Evolutionary conservation across 208 protist species (phyloP).

Genomic region (Leishmania gerbilli): DNA sequence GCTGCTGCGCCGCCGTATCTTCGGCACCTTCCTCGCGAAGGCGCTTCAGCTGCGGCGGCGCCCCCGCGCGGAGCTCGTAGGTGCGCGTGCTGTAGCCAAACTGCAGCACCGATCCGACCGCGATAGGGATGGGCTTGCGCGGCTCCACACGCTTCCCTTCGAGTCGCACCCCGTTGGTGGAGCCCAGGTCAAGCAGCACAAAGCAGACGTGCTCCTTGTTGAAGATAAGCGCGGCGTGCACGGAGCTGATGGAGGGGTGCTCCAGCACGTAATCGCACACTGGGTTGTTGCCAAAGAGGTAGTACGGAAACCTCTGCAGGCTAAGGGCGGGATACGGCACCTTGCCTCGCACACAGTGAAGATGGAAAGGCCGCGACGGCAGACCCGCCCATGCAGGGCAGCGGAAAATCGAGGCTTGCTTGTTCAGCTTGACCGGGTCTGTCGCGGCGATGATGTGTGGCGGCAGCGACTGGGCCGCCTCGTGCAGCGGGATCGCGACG

Average conservation of each 20-base stretch:
- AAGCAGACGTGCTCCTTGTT: constrained; percentile 78
- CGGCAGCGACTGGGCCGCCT: constrained; percentile 58
- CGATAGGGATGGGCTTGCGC: constrained; percentile 59
- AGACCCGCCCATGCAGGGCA: constrained; percentile 81
- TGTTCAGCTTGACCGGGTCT: constrained; percentile 76
- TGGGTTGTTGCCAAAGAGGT: constrained; percentile 80
- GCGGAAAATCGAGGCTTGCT: constrained; percentile 74
- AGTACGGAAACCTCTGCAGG: constrained; percentile 83
- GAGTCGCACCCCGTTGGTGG: constrained; percentile 81
- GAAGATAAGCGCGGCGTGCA: constrained; percentile 89
- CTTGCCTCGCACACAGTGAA: constrained; percentile 69
- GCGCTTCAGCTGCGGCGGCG: constrained; percentile 47
- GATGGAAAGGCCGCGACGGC: constrained; percentile 60
- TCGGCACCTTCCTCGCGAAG: constrained; percentile 25
- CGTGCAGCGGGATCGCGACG: constrained; percentile 34
- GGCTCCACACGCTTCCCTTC: constrained; percentile 63
- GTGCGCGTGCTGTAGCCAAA: constrained; percentile 79
- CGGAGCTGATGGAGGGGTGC: constrained; percentile 81
- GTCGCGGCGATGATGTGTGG: constrained; percentile 71
- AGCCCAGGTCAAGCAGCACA: constrained; percentile 86
- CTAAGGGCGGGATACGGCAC: constrained; percentile 53
- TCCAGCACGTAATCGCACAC: constrained; percentile 89
- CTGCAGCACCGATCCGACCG: constrained; percentile 58
- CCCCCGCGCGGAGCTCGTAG: constrained; percentile 70
- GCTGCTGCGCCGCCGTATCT: background rate